These are phyloP conservation scores for Inga oerstediana DNA, from an alignment of 306 rosid species.

Conservation along the genomic window DNA sequence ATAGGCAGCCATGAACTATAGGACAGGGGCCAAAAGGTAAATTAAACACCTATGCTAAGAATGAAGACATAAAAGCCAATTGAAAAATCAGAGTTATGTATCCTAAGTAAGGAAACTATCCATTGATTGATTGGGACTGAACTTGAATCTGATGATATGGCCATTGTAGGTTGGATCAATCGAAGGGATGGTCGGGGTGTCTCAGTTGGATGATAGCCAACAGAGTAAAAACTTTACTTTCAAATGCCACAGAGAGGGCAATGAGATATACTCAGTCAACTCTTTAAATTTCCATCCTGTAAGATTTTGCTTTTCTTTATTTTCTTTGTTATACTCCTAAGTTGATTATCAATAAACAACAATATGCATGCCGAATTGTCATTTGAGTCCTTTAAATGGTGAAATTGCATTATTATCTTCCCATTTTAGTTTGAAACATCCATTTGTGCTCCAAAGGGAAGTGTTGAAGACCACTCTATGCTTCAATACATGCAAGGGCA, in stretches of 20 bases:
- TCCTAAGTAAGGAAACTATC: background rate
- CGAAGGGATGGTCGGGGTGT: constrained; percentile 98
- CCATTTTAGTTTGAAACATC: background rate
- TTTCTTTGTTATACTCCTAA: background rate
- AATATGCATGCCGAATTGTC: background rate
- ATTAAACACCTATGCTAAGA: background rate
- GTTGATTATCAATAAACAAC: background rate
- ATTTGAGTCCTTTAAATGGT: background rate
- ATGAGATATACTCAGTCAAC: constrained; percentile 16
- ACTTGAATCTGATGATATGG: no score
- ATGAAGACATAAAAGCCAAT: no score
- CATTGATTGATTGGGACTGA: background rate
- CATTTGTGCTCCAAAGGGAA: background rate
- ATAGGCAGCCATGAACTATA: background rate
- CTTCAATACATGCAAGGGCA: background rate
- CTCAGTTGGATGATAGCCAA: constrained; percentile 81
- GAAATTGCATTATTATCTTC: background rate
- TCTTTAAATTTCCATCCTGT: constrained; percentile 18
- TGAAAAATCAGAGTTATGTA: background rate
- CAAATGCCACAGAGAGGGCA: constrained; percentile 26
- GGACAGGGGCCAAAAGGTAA: background rate
- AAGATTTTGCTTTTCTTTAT: constrained; percentile 15
- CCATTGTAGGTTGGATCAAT: constrained; percentile 79
- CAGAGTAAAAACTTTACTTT: constrained; percentile 86
- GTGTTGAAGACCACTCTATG: background rate